Evolutionary conservation across 2,329 filamentous ascomycete genomes (phyloP).

Genomic region (Alternaria conjuncta): DNA sequence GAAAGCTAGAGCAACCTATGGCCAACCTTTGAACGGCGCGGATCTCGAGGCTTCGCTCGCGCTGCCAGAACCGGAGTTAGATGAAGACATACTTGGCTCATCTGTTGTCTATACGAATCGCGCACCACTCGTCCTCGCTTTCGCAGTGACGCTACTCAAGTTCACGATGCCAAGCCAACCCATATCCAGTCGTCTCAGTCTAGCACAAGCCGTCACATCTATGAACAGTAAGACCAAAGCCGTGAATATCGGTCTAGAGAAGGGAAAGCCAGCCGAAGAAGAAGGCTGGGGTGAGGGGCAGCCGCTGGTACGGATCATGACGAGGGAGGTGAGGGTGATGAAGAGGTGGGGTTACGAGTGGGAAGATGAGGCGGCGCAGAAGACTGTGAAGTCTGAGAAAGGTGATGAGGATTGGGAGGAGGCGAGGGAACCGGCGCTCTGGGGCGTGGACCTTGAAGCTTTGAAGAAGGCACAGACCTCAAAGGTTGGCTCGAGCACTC

Average conservation of each 20-base stretch:
- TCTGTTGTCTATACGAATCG: conserved; percentile 75
- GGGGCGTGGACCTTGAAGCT: conserved; percentile 65
- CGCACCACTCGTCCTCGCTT: conserved; percentile 81
- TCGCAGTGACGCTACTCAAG: conserved; percentile 74
- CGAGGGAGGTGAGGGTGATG: conserved; percentile 74
- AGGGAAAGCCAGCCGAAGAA: conserved; percentile 68
- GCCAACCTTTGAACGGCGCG: conserved; percentile 52
- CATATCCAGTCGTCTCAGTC: conserved; percentile 78
- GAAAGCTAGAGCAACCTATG: conserved; percentile 40
- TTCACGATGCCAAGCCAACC: conserved; percentile 88
- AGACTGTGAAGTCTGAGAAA: conserved; percentile 16
- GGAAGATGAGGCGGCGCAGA: conserved; percentile 21
- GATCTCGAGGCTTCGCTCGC: conserved; percentile 68
- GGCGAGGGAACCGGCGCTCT: conserved; percentile 57
- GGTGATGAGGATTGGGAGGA: conserved; percentile 20
- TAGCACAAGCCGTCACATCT: conserved; percentile 84
- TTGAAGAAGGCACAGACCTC: conserved; percentile 55
- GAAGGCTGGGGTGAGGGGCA: conserved; percentile 78
- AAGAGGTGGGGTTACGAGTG: conserved; percentile 74
- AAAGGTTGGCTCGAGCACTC: conserved; percentile 50
- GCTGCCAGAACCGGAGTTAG: conserved; percentile 61
- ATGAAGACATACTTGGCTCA: conserved; percentile 65
- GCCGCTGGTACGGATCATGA: conserved; percentile 74
- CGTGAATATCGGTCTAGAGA: conserved; percentile 73
- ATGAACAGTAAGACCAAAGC: conserved; percentile 81